Evolutionary conservation across 2,329 filamentous ascomycete genomes (phyloP), one percentile per base, ranked within the genome.

Genomic region (Cadophora luteo-olivacea): DNA sequence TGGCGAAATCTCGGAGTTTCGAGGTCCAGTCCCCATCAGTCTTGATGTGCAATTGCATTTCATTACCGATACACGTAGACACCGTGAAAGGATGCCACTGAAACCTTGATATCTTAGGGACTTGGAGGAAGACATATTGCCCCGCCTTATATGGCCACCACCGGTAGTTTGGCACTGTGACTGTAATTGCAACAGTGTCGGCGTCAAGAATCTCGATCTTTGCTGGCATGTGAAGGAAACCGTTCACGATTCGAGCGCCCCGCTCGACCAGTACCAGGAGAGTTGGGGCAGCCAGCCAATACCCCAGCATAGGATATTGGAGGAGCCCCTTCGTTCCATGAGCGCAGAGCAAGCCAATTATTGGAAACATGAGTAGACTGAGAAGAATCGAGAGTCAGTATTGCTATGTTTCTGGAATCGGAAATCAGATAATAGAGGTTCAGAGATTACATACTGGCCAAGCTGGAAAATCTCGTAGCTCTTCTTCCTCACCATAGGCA

Each of bases 11-110:
- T 11, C 82, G 80, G 1, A 88, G 78, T 57, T 77, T 78, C 4
- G 78, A 77, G 0, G 86, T 87, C 86, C 85, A 88, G 75, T 87
- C 82, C 0, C 86, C 86, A 57, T 87, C 85, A 3, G 83, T 84
- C 74, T 88, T 88, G 79, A 88, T 87, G 71, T 88, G 86, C 0
- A 88, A 75, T 74, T 83, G 82, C 77, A 88, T 81, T 38, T 82
- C 80, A 32, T 84, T 83, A 0, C 82, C 84, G 16, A 81, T 80
- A 70, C 85, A 88, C 1, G 83, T 83, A 0, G 86, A 87, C 0
- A 88, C 83, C 0, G 86, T 88, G 71, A 88, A 88, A 0, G 85
- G 86, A 66, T 88, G 86, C 86, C 86, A 88, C 72, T 88, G 85
- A 67, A 85, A 88, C 61, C 80, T 77, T 48, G 84, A 86, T 25